phyloP scores from a whole-genome alignment of 2,329 filamentous ascomycete genomes.

The Fusarium illudens region DNA sequence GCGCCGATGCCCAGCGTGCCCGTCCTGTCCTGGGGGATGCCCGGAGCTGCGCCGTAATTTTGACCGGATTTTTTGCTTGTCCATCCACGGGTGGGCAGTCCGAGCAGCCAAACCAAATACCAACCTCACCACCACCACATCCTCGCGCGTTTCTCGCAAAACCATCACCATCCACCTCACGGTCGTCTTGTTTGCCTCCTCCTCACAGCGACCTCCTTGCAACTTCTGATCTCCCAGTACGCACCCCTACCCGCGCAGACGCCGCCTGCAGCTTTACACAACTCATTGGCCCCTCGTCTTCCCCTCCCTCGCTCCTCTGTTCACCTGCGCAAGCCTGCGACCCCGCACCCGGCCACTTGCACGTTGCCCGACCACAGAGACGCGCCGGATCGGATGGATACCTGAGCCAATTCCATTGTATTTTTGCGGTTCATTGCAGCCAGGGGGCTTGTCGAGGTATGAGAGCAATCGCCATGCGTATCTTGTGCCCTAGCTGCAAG shows the following conservation, averaged over 20 bases:
- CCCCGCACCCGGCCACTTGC: conserved; percentile 24
- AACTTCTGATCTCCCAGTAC: background rate
- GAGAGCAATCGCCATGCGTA: conserved; percentile 8
- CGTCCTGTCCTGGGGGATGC: background rate
- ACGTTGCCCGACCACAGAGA: conserved; percentile 19
- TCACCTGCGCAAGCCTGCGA: conserved; percentile 12
- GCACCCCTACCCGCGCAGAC: background rate
- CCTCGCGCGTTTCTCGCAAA: conserved; percentile 16
- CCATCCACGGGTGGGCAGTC: background rate
- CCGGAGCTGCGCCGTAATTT: conserved; percentile 8
- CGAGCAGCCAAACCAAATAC: conserved; percentile 5
- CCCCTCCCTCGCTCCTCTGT: conserved; percentile 18
- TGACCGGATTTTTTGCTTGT: conserved; percentile 19
- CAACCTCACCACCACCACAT: conserved; percentile 26
- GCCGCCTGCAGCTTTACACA: conserved; percentile 17
- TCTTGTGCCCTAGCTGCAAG: background rate
- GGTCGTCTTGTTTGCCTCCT: conserved; percentile 8
- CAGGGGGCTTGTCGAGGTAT: conserved; percentile 17
- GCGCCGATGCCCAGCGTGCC: conserved; percentile 11
- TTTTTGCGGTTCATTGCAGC: conserved; percentile 21
- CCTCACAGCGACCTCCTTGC: conserved; percentile 6
- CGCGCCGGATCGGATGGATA: conserved; percentile 22
- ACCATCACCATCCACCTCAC: conserved; percentile 27
- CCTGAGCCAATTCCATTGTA: conserved; percentile 26
- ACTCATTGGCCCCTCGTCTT: conserved; percentile 32